A percentile compares a stretch with the other conserved stretches of the same genome.
phyloP scores from a whole-genome alignment of 108 stramenopile genomes.

The Chaetoceros muelleri region DNA sequence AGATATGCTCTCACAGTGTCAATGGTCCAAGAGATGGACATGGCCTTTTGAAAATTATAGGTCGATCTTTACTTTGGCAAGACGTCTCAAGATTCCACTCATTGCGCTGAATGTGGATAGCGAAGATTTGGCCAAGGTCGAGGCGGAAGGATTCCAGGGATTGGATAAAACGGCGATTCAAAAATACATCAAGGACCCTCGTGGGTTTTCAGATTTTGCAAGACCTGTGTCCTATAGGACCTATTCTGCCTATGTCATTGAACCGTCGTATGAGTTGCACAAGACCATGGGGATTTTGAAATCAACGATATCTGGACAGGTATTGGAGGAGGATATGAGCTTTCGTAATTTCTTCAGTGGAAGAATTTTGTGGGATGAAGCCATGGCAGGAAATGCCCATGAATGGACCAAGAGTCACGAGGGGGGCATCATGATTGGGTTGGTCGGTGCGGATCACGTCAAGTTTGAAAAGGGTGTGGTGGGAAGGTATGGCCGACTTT shows the following conservation, averaged over 20 bases:
- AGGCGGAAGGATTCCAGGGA: conserved; percentile 41
- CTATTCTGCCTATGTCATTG: conserved; percentile 60
- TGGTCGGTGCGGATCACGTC: conserved; percentile 73
- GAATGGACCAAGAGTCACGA: conserved; percentile 38
- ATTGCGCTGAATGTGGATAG: conserved; percentile 66
- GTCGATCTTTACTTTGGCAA: conserved; percentile 40
- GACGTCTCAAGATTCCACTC: conserved; percentile 32
- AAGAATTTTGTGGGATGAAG: conserved; percentile 73
- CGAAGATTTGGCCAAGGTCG: conserved; percentile 54
- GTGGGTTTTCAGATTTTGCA: conserved; percentile 49
- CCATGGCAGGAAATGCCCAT: conserved; percentile 51
- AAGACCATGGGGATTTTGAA: conserved; percentile 43
- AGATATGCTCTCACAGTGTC: conserved; percentile 29
- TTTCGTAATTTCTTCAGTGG: conserved; percentile 58
- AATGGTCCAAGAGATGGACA: conserved; percentile 61
- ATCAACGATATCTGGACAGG: conserved; percentile 43
- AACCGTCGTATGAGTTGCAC: conserved; percentile 52
- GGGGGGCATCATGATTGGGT: conserved; percentile 44
- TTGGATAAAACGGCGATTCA: conserved; percentile 20
- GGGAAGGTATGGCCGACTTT: conserved; percentile 43
- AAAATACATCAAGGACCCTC: conserved; percentile 47
- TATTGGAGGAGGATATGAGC: conserved; percentile 47
- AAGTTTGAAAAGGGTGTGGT: conserved; percentile 62
- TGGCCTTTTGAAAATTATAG: conserved; percentile 63
- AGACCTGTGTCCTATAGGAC: conserved; percentile 23